Evolutionary conservation across 768 basidiomycete genomes (phyloP).

Genomic region (Pleurotus platypus): DNA sequence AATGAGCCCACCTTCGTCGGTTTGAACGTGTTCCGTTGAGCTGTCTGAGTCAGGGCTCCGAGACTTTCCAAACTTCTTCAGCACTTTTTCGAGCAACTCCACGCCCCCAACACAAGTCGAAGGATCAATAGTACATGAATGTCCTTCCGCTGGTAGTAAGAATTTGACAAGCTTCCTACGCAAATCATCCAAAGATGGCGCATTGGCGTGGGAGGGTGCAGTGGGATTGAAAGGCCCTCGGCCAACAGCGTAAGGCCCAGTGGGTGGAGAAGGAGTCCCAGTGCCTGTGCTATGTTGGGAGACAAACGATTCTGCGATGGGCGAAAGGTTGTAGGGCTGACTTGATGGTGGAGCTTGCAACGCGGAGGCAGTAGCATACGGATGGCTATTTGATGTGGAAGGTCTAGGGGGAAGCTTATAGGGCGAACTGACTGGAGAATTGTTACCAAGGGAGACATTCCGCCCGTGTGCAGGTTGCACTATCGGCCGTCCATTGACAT

Average conservation of each 20-base stretch:
- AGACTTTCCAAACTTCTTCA: conserved; percentile 84
- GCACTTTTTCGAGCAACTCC: conserved; percentile 83
- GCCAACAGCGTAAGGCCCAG: conserved; percentile 48
- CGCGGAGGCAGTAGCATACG: conserved; percentile 56
- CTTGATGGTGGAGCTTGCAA: conserved; percentile 30
- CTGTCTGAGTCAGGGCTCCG: conserved; percentile 39
- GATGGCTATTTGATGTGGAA: conserved; percentile 47
- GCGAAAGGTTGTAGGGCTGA: conserved; percentile 53
- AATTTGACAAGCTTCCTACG: conserved; percentile 88
- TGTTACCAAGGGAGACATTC: conserved; percentile 50
- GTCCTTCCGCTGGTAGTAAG: conserved; percentile 75
- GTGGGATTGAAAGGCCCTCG: conserved; percentile 55
- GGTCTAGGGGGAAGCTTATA: conserved; percentile 43
- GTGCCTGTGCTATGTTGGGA: conserved; percentile 27
- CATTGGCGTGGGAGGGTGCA: conserved; percentile 37
- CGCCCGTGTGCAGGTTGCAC: conserved; percentile 38
- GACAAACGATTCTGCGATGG: conserved; percentile 66
- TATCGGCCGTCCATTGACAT: neutral
- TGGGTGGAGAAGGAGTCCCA: conserved; percentile 46
- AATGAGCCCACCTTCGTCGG: conserved; percentile 69
- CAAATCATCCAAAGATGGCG: conserved; percentile 70
- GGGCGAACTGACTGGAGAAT: conserved; percentile 33
- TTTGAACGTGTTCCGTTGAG: conserved; percentile 53
- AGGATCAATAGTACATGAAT: conserved; percentile 75
- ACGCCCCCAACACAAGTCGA: conserved; percentile 76